Evolutionary conservation across 345 rosid species (phyloP), one percentile per base, ranked within the genome.

Genomic region (Salix koriyanagi): DNA sequence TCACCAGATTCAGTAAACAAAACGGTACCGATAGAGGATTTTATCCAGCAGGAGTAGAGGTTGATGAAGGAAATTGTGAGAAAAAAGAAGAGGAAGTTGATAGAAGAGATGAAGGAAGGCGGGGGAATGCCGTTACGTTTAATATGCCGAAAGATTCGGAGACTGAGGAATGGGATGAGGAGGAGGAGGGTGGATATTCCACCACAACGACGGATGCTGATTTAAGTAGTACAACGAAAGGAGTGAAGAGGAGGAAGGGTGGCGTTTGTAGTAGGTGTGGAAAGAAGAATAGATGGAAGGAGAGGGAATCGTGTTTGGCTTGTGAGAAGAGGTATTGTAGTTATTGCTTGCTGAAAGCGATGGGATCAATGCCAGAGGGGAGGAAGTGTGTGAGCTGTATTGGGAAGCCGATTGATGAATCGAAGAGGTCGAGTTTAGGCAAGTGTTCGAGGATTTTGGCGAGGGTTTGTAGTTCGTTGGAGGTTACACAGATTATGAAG

Each of bases 361-460:
- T 88, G 93, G 93, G 93, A 13, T 90, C 93, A 62, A 90, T 90
- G 93, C 93, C 93, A 2, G 93, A 90, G 73, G 93, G 93, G 34
- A 83, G 93, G 78, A 90, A 90, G 76, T 90, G 94, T n/a, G 87
- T 90, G 2, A 62, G 81, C 18, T 90, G 94, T 69, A 90, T 90
- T 32, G 83, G 88, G n/a, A 58, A 69, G 77, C 84, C 89, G 0
- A 90, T 90, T 6, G 89, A 90, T 64, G 94, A 90, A 69, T 65
- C 84, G 0, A 82, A 82, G 34, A 81, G 94, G 77, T 56, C 80
- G 2, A 72, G 67, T 34, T 74, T 90, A 64, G 93, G 93, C 28
- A 90, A 86, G 66, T 75, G 83, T 68, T 87, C 91, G 11, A 82
- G 90, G 79, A 25, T 87, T 65, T 85, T 90, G 79, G 76, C 73